Evolutionary conservation across 176 grass and related monocot genomes (phyloP), one percentile per base, ranked within the genome.

Genomic region (Musa beccarii): DNA sequence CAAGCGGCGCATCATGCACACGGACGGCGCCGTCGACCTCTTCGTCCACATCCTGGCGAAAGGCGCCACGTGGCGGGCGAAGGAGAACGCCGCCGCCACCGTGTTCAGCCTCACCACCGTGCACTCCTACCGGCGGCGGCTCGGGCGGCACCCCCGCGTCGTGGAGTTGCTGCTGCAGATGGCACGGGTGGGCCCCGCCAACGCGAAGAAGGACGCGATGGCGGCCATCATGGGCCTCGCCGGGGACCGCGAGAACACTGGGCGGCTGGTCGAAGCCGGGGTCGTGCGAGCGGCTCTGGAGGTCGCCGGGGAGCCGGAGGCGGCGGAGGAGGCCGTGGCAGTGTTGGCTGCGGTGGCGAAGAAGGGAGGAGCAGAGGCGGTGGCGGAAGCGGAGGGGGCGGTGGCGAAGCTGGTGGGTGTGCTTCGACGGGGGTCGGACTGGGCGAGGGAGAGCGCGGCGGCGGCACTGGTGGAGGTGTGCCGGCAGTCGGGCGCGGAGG

Each of bases 1-100:
- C 65, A 79, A 79, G 77, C 53, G 14, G 25, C 24, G 43, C 20
- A 79, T 79, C 15, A 68, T 70, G 77, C 34, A 70, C 43, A 20
- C 77, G 26, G 77, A 67, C 25, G 77, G 77, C 25, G 52, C 77
- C 52, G 19, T 69, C 26, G 77, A 79, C 65, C 66, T 23, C 26
- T 59, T 79, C 66, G 53, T 79, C 25, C 28, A 34, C 51, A 66
- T 79, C 19, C 64, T 79, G 6, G 11, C 6, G 19, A 15, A 14
- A 0, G 77, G 77, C 28, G 13, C 17, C 17, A 23, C 65, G 12
- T 56, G 26, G 52, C 65, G 55, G 11, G 77, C 66, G 25, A 54
- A 54, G 53, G 66, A 79, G 77, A 79, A 79, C 25, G 77, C 77
- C 5, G 66, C 77, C 52, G 66, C 77, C 9, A 69, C 77, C 16